phyloP scores from a whole-genome alignment of 345 rosid species.

The Eutrema yunnanense region DNA sequence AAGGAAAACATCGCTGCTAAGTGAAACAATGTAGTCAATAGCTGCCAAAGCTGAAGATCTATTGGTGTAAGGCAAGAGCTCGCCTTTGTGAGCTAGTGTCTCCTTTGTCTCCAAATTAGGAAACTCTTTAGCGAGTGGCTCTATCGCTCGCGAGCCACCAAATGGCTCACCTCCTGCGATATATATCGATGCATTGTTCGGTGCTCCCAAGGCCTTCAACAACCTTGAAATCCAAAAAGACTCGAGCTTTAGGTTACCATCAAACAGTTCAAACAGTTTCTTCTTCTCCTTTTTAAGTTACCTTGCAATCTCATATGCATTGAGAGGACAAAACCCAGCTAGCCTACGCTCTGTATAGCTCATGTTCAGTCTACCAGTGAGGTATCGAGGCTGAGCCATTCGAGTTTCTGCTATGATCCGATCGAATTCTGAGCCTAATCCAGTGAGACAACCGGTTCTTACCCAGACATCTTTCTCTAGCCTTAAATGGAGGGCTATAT shows the following conservation, averaged over 20 bases:
- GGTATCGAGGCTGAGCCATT: conserved; percentile 41
- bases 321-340: conserved; percentile 67
- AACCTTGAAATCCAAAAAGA: conserved; percentile 32
- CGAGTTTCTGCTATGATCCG: conserved; percentile 33
- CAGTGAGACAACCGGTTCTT: conserved; percentile 69
- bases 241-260: not conserved
- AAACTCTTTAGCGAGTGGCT: conserved; percentile 50
- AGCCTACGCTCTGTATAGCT: conserved; percentile 42
- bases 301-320: conserved; percentile 60
- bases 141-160: conserved; percentile 51
- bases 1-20: conserved; percentile 64
- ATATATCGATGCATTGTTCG: conserved; percentile 47
- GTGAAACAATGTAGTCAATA: conserved; percentile 61
- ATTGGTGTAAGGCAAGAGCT: conserved; percentile 49
- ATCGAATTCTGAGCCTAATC: conserved; percentile 53
- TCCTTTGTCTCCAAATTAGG: conserved; percentile 52
- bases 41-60: conserved; percentile 67
- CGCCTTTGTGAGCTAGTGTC: conserved; percentile 47
- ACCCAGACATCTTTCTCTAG: conserved; percentile 80
- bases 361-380: conserved; percentile 54
- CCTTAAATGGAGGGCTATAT: conserved; percentile 62
- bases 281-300: conserved; percentile 9
- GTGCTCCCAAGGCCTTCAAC: conserved; percentile 66
- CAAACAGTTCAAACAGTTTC: not conserved
- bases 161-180: conserved; percentile 74